These are phyloP conservation scores for Apiospora aurea DNA, from an alignment of 2,329 filamentous ascomycete genomes.

Conservation along the genomic window DNA sequence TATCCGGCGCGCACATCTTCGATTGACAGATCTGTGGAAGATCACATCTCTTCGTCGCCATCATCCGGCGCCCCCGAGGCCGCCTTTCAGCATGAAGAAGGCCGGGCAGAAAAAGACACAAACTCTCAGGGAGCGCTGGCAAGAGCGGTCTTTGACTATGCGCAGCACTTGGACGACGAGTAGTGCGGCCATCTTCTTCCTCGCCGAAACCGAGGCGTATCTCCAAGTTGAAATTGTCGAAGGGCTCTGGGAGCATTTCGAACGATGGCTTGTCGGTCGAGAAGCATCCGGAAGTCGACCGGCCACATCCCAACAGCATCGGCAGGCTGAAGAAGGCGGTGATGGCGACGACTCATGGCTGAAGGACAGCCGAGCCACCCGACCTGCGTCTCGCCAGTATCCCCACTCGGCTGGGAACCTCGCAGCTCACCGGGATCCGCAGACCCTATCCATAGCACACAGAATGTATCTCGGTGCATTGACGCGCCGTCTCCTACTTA, in stretches of 20 bases:
- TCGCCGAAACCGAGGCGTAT: slow-evolving; percentile 87
- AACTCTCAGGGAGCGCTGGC: slow-evolving; percentile 69
- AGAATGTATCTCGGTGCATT: slow-evolving; percentile 76
- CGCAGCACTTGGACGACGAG: slow-evolving; percentile 90
- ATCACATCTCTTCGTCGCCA: slow-evolving; percentile 79
- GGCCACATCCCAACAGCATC: slow-evolving; percentile 27
- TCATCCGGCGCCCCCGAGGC: slow-evolving; percentile 74
- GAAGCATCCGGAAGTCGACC: slow-evolving; percentile 36
- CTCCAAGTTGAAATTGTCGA: slow-evolving; percentile 89
- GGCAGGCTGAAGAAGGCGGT: neutral
- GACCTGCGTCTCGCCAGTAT: slow-evolving; percentile 29
- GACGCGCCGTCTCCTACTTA: slow-evolving; percentile 70
- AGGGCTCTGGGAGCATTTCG: slow-evolving; percentile 81
- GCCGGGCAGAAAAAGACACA: slow-evolving; percentile 66
- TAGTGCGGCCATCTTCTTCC: slow-evolving; percentile 85
- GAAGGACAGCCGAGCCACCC: neutral
- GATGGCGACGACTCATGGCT: slow-evolving; percentile 23
- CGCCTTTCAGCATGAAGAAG: slow-evolving; percentile 66
- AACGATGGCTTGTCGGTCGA: slow-evolving; percentile 70
- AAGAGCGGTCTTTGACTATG: slow-evolving; percentile 69
- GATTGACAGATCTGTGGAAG: slow-evolving; percentile 87
- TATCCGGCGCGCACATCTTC: slow-evolving; percentile 84
- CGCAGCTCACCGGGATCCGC: slow-evolving; percentile 72
- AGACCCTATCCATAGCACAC: slow-evolving; percentile 83
- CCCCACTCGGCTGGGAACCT: neutral